Evolutionary conservation across 1,284 basidiomycete genomes (phyloP).

Genomic region (Ganoderma sinense): DNA sequence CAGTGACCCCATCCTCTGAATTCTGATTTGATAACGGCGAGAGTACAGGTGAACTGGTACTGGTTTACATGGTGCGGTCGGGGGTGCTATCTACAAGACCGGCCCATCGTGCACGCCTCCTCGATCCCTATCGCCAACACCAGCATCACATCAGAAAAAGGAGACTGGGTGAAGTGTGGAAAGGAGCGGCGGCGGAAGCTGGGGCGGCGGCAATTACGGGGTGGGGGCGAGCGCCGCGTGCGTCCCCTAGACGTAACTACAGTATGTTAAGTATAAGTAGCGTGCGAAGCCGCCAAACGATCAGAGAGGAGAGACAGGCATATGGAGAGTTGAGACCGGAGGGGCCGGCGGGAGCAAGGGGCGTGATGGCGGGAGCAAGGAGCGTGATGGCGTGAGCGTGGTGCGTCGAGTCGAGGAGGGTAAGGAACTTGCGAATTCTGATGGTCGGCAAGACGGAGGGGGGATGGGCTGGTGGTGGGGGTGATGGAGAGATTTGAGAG

Average conservation of each 20-base stretch:
- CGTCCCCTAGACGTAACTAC: neutral
- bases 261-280: neutral
- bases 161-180: neutral
- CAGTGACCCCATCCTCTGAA: no score
- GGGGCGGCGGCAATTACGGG: neutral
- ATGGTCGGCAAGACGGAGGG: neutral
- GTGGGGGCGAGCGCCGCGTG: slow-evolving; percentile 1
- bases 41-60: neutral
- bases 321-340: neutral
- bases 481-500: neutral
- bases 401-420: neutral
- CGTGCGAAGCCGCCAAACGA: neutral
- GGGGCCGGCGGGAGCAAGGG: neutral
- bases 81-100: neutral
- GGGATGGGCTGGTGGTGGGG: neutral
- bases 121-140: neutral
- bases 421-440: neutral
- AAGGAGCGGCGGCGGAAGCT: neutral
- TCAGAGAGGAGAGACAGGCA: neutral
- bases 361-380: slow-evolving; percentile 4
- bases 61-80: neutral
- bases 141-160: neutral
- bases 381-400: slow-evolving; percentile 4
- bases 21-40: slow-evolving; percentile 1
- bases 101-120: neutral